phyloP scores from a whole-genome alignment of 176 grass and related monocot genomes.

The Ensete glaucum region DNA sequence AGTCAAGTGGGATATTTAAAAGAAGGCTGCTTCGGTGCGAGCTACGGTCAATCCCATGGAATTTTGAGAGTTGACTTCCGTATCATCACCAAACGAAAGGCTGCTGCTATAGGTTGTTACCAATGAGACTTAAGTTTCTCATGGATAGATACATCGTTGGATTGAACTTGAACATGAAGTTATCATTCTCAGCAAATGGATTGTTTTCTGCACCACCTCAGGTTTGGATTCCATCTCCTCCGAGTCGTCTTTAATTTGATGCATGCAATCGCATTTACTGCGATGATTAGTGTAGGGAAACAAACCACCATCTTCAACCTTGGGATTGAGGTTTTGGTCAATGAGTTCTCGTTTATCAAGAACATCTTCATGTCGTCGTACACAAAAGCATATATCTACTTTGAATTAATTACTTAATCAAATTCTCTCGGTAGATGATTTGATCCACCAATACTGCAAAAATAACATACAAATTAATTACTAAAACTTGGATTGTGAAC shows the following conservation, averaged over 20 bases:
- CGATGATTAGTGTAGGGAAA: not conserved
- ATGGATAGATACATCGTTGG: too few species aligned
- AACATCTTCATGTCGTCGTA: not conserved
- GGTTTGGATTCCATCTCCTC: too few species aligned
- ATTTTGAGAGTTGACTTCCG: not conserved
- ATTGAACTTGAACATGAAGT: not conserved
- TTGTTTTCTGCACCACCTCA: too few species aligned
- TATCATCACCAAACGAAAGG: not conserved
- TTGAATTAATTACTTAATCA: too few species aligned
- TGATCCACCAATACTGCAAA: too few species aligned
- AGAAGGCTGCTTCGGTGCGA: not conserved
- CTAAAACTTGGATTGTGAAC: too few species aligned
- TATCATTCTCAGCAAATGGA: not conserved
- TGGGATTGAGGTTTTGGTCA: conserved; percentile 3
- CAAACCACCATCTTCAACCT: not conserved
- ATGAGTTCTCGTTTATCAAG: not conserved
- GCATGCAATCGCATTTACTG: not conserved
- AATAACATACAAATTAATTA: too few species aligned
- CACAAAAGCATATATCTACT: not conserved
- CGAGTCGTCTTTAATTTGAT: not conserved
- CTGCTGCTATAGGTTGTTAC: not conserved
- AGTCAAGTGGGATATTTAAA: not conserved
- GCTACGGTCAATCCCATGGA: not conserved
- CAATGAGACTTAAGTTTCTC: too few species aligned
- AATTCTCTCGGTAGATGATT: too few species aligned